Conservation (phyloP, 139 green algal species). For the Mychonastes homosphaera region DNA sequence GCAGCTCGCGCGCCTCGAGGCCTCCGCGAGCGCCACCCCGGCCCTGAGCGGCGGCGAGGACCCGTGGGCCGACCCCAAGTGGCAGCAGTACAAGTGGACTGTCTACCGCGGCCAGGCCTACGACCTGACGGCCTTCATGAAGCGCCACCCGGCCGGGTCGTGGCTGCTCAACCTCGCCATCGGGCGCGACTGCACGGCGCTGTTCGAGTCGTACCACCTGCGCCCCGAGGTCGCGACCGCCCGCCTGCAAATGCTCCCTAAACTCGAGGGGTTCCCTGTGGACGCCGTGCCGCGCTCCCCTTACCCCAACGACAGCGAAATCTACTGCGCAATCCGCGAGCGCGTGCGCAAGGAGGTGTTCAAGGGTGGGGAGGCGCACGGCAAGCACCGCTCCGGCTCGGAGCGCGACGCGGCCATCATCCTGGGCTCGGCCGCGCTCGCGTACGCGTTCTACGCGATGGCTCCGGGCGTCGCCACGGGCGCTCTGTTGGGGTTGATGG, state of each 20-base stretch:
- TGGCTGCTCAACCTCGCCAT: constrained; percentile 74
- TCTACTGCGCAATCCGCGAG: constrained; percentile 59
- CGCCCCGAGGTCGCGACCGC: constrained; percentile 44
- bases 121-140: constrained; percentile 48
- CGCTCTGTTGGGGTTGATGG: constrained; percentile 44
- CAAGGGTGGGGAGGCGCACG: constrained; percentile 53
- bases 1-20: no score
- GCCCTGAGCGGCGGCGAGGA: no score
- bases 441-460: constrained; percentile 47
- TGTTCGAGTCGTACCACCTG: constrained; percentile 79
- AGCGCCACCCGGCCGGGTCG: constrained; percentile 45
- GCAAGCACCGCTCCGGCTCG: constrained; percentile 57
- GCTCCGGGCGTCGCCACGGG: constrained; percentile 45
- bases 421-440: constrained; percentile 36
- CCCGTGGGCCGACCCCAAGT: constrained; percentile 56
- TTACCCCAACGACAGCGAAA: constrained; percentile 58
- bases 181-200: constrained; percentile 64
- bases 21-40: no score
- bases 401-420: constrained; percentile 49
- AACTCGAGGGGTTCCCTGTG: constrained; percentile 65
- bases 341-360: constrained; percentile 71
- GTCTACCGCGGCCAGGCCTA: constrained; percentile 52
- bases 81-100: constrained; percentile 42
- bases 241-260: constrained; percentile 49
- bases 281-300: constrained; percentile 57